Percentiles rank a stretch among this genome's conserved stretches.
phyloP scores from a whole-genome alignment of 805 yeast genomes.

The Kluyveromyces wickerhamii region DNA sequence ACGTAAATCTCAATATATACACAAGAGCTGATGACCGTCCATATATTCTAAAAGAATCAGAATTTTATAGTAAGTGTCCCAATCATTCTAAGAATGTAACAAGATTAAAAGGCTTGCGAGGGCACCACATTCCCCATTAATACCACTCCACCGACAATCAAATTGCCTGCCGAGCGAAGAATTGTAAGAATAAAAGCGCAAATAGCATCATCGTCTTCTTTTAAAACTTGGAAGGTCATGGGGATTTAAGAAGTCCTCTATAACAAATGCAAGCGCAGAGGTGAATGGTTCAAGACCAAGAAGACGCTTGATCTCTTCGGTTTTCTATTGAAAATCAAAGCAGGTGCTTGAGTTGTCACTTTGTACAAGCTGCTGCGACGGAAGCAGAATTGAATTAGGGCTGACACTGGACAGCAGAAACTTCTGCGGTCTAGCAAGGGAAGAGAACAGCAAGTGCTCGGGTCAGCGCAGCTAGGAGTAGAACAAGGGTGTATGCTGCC shows the following conservation, averaged over 20 bases:
- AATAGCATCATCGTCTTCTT: constrained; percentile 32
- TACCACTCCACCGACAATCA: constrained; percentile 19
- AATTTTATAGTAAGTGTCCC: constrained; percentile 31
- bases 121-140: constrained; percentile 33
- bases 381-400: too few relatives aligned
- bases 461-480: too few relatives aligned
- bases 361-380: not conserved
- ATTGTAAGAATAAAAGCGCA: constrained; percentile 31
- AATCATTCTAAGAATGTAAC: constrained; percentile 31
- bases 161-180: constrained; percentile 20
- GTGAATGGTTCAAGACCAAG: too few relatives aligned
- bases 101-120: constrained; percentile 31
- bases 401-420: too few relatives aligned
- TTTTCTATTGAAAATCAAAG: too few relatives aligned
- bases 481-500: too few relatives aligned
- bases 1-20: too few relatives aligned
- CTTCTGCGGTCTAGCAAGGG: too few relatives aligned
- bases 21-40: constrained; percentile 5
- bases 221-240: constrained; percentile 34
- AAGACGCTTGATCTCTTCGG: too few relatives aligned
- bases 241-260: constrained; percentile 10
- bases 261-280: too few relatives aligned
- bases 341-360: not conserved
- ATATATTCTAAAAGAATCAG: constrained; percentile 27
- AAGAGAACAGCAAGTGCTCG: too few relatives aligned